These are phyloP conservation scores for Dioszegia crocea DNA, from an alignment of 768 basidiomycete species.

Conservation along the genomic window DNA sequence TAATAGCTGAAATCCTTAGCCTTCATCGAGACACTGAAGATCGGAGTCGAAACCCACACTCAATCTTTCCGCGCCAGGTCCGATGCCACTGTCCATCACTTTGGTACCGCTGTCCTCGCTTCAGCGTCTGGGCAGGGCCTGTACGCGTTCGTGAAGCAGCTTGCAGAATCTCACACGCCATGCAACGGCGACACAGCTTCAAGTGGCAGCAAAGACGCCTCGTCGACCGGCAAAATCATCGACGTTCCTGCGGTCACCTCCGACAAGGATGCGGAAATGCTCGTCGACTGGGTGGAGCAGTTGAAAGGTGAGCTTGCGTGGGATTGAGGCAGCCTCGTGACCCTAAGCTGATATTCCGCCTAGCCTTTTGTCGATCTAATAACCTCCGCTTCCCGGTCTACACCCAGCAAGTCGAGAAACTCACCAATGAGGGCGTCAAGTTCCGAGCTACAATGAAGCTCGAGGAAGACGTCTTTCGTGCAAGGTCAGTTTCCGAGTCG, in stretches of 20 bases:
- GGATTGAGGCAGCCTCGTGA: too few species aligned
- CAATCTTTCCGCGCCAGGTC: background rate
- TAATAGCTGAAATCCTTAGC: background rate
- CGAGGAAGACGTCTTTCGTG: slow-evolving; percentile 5
- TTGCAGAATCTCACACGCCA: background rate
- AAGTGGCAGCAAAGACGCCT: background rate
- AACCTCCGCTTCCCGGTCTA: slow-evolving; percentile 1
- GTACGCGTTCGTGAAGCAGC: background rate
- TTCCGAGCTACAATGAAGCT: background rate
- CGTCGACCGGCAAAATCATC: background rate
- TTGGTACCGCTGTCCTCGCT: background rate
- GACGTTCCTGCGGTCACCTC: background rate
- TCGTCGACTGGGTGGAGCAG: slow-evolving; percentile 12
- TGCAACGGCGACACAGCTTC: background rate
- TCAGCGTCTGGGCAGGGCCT: background rate
- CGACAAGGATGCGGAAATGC: background rate
- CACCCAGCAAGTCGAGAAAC: background rate
- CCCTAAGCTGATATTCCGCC: background rate
- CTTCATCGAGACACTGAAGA: background rate
- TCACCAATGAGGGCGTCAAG: background rate
- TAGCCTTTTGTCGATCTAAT: slow-evolving; percentile 3
- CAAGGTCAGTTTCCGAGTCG: background rate
- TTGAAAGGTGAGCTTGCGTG: slow-evolving; percentile 5
- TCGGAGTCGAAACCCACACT: background rate
- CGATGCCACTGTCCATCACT: background rate